A percentile compares a stretch with the other conserved stretches of the same genome.
These are phyloP conservation scores for Lobulomyces angularis DNA, from an alignment of 192 early-diverging fungal genomes.

Conservation along the genomic window DNA sequence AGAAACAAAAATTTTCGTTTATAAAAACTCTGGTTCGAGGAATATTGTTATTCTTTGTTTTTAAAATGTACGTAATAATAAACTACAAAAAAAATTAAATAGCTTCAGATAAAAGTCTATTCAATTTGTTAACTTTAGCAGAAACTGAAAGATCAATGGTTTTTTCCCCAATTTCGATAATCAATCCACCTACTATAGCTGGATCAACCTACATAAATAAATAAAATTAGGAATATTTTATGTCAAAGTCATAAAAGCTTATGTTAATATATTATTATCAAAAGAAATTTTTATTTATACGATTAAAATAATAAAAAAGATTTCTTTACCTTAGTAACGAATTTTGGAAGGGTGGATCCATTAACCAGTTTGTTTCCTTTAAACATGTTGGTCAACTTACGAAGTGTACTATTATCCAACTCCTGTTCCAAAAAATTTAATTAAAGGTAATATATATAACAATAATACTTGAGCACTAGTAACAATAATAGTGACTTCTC, in stretches of 20 bases:
- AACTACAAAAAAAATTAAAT: no score
- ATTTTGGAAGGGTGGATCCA: constrained; percentile 66
- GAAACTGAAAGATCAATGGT: constrained; percentile 96
- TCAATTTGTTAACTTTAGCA: constrained; percentile 88
- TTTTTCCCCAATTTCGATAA: constrained; percentile 95
- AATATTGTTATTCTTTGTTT: no score
- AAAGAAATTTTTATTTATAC: not conserved
- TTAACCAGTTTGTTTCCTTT: constrained; percentile 69
- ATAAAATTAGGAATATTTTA: not conserved
- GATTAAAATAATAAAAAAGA: not conserved
- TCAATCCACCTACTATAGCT: constrained; percentile 84
- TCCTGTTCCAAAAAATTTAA: constrained; percentile 30
- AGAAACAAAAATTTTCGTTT: no score
- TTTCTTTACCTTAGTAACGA: constrained; percentile 65
- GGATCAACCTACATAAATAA: constrained; percentile 70
- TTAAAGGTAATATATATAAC: not conserved
- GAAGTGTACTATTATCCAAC: constrained; percentile 59
- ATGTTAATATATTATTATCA: no score
- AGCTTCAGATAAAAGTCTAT: constrained; percentile 70
- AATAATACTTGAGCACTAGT: constrained; percentile 70
- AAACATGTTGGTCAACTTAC: constrained; percentile 62
- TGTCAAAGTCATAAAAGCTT: not conserved
- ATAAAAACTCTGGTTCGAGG: no score
- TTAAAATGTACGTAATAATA: no score
- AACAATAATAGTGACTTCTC: constrained; percentile 75